These are phyloP conservation scores for Elsinoe perseae DNA, from an alignment of 2,329 filamentous ascomycete genomes.

Conservation along the genomic window DNA sequence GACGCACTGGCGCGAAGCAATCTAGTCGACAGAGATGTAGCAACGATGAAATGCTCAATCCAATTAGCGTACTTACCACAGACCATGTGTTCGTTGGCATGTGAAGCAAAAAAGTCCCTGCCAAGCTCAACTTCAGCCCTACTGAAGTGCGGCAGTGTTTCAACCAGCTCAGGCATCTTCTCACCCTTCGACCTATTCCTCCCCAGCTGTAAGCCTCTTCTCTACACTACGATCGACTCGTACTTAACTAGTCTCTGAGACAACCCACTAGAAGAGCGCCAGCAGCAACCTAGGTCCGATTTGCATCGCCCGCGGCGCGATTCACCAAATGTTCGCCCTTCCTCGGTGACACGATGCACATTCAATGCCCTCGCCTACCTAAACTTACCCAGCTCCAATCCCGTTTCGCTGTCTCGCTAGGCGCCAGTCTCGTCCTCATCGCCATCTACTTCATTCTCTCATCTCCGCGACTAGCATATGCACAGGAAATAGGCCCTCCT, in stretches of 20 bases:
- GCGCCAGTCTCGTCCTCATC: conserved; percentile 53
- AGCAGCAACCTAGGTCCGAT: not conserved
- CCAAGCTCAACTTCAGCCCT: not conserved
- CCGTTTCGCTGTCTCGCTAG: conserved; percentile 60
- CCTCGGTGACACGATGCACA: conserved; percentile 12
- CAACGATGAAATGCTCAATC: not conserved
- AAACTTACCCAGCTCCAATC: conserved; percentile 62
- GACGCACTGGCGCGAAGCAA: not conserved
- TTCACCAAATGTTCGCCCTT: conserved; percentile 1
- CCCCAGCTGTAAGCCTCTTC: not conserved
- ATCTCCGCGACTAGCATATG: conserved; percentile 54
- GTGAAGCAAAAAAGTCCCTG: conserved; percentile 6
- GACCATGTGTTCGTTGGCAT: conserved; percentile 8
- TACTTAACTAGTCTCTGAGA: not conserved
- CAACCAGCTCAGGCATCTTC: conserved; percentile 8
- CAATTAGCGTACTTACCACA: not conserved
- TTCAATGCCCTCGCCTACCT: conserved; percentile 30
- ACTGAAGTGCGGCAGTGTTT: conserved; percentile 1
- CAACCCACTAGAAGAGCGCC: too few relatives aligned
- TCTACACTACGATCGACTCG: too few relatives aligned
- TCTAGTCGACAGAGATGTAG: not conserved
- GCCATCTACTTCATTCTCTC: conserved; percentile 55
- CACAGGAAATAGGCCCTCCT: conserved; percentile 48
- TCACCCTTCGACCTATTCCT: not conserved
- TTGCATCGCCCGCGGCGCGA: conserved; percentile 2